A percentile compares a stretch with the other conserved stretches of the same genome.
Evolutionary conservation across 2,329 filamentous ascomycete genomes (phyloP).

Genomic region (Xylaria sp.): DNA sequence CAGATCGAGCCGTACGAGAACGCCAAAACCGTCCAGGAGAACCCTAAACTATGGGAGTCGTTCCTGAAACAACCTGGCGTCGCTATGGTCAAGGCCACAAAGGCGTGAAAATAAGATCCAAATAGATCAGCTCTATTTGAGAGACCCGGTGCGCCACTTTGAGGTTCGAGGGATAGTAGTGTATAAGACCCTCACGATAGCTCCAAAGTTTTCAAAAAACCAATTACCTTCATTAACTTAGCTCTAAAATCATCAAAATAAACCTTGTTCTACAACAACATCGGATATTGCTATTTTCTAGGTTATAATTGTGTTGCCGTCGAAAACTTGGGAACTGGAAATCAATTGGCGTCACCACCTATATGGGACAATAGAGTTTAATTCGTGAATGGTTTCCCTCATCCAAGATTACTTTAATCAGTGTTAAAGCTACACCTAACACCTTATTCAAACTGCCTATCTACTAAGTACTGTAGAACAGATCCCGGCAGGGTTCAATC

Average conservation of each 20-base stretch:
- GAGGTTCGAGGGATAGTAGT: no score
- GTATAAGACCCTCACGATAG: no score
- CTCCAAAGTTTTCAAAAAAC: no score
- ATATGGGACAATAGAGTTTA: not conserved
- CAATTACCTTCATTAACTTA: no score
- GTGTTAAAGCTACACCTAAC: not conserved
- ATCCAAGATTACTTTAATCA: not conserved
- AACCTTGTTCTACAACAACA: no score
- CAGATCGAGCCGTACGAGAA: slow-evolving; percentile 39
- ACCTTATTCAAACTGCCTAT: not conserved
- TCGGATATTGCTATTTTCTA: not conserved
- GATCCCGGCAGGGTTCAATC: not conserved
- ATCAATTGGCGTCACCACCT: not conserved
- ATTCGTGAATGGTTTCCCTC: not conserved
- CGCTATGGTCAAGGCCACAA: slow-evolving; percentile 38
- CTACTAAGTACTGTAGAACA: not conserved
- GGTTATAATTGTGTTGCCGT: not conserved
- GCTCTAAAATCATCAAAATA: no score
- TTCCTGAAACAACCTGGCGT: slow-evolving; percentile 40
- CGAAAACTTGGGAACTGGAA: not conserved
- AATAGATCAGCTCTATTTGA: no score
- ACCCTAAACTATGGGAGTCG: slow-evolving; percentile 41
- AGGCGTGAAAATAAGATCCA: slow-evolving; percentile 20
- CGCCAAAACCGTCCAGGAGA: slow-evolving; percentile 35
- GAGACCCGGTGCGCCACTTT: no score